Evolutionary conservation across 768 basidiomycete species (phyloP).

Genomic region (Mycena leptocephala): DNA sequence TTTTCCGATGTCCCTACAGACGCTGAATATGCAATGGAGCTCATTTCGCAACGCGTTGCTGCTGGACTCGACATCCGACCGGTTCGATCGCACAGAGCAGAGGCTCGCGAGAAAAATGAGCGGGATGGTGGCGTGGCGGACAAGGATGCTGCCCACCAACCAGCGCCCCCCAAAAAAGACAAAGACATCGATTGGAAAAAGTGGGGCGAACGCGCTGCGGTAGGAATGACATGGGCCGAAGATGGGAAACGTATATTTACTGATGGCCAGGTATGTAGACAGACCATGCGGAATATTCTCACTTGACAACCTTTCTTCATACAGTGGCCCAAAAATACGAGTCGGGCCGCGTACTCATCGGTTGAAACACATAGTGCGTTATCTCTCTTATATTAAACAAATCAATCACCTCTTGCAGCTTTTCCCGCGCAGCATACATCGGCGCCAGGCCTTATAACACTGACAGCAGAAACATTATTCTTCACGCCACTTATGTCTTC

Average conservation of each 20-base stretch:
- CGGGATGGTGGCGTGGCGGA: not conserved
- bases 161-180: conserved; percentile 12
- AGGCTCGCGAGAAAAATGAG: conserved; percentile 31
- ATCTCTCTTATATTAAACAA: not conserved
- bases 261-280: conserved; percentile 51
- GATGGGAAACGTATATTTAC: conserved; percentile 60
- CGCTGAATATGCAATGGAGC: conserved; percentile 79
- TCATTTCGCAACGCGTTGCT: conserved; percentile 74
- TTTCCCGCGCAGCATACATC: conserved; percentile 74
- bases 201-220: conserved; percentile 65
- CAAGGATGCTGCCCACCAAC: not conserved
- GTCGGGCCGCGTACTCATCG: not conserved
- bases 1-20: conserved; percentile 76
- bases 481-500: conserved; percentile 71
- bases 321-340: conserved; percentile 15
- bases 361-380: conserved; percentile 54
- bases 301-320: not conserved
- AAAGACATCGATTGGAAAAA: conserved; percentile 69
- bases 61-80: conserved; percentile 67
- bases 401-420: conserved; percentile 52
- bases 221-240: conserved; percentile 61
- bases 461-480: conserved; percentile 64
- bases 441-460: conserved; percentile 72
- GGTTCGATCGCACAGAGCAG: conserved; percentile 39
- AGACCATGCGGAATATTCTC: not conserved